Conservation (phyloP, 106 monocot genomes). For the Acorus calamus region DNA sequence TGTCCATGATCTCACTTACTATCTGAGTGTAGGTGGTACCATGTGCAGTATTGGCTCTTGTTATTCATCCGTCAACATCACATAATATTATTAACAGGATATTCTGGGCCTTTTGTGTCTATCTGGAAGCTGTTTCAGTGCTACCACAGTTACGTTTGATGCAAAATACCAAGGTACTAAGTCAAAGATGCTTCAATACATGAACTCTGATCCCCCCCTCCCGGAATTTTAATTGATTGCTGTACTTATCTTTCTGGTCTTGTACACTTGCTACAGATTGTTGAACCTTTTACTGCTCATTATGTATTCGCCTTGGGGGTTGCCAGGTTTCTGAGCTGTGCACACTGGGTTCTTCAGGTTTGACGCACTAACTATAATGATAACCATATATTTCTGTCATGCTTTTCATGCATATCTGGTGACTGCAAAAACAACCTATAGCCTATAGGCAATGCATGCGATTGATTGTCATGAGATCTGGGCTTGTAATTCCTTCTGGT, state of each 20-base stretch:
- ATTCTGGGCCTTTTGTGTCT: slow-evolving; percentile 24
- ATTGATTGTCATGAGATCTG: no score
- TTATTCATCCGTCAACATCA: slow-evolving; percentile 6
- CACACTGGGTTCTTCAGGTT: slow-evolving; percentile 54
- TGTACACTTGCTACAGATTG: slow-evolving; percentile 18
- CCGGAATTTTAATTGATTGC: no score
- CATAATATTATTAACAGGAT: slow-evolving; percentile 3
- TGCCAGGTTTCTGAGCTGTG: slow-evolving; percentile 45
- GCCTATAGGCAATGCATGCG: no score
- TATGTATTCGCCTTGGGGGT: slow-evolving; percentile 52
- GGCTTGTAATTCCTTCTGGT: no score
- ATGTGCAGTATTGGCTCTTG: slow-evolving; percentile 8
- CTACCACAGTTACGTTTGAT: slow-evolving; percentile 22
- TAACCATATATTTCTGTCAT: no score
- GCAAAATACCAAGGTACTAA: slow-evolving; percentile 25
- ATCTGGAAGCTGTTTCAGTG: slow-evolving; percentile 26
- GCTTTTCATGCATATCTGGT: no score
- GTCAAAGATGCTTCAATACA: no score
- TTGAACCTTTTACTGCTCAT: slow-evolving; percentile 54
- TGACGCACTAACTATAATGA: background rate
- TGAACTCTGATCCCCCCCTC: no score
- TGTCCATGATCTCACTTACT: no score
- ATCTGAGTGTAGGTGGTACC: slow-evolving; percentile 15
- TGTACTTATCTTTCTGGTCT: no score
- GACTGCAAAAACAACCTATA: no score